These are phyloP conservation scores for Penicillium cinerascens DNA, from an alignment of 495 filamentous ascomycete genomes.

Conservation along the genomic window DNA sequence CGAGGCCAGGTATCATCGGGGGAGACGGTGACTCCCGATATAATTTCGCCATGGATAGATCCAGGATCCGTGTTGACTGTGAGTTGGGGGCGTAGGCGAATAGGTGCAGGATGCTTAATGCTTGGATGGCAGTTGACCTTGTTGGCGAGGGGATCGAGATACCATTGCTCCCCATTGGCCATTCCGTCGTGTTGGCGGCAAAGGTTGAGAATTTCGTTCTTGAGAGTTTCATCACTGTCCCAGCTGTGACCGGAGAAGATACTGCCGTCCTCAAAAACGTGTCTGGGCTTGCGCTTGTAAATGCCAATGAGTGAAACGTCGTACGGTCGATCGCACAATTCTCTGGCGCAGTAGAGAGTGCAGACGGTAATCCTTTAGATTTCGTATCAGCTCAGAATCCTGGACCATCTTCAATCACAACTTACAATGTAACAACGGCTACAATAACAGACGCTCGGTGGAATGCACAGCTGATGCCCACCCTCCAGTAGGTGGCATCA, in stretches of 20 bases:
- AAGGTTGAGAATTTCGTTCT: conserved; percentile 39
- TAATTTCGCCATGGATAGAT: conserved; percentile 27
- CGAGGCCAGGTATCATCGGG: conserved; percentile 24
- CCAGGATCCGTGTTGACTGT: conserved; percentile 29
- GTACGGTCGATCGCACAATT: conserved; percentile 42
- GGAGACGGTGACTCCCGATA: conserved; percentile 29
- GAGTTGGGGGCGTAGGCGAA: conserved; percentile 32
- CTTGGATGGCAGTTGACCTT: conserved; percentile 30
- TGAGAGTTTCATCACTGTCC: conserved; percentile 41
- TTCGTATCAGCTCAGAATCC: not conserved
- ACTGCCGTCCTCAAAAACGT: conserved; percentile 25
- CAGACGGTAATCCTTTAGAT: conserved; percentile 35
- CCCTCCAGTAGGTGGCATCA: conserved; percentile 34
- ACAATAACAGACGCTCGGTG: conserved; percentile 38
- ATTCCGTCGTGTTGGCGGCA: conserved; percentile 39
- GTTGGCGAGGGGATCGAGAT: conserved; percentile 27
- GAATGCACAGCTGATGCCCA: conserved; percentile 41
- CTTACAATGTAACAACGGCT: conserved; percentile 39
- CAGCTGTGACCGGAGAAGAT: conserved; percentile 38
- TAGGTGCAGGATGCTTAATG: conserved; percentile 34
- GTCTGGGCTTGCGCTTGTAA: conserved; percentile 22
- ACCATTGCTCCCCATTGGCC: conserved; percentile 27
- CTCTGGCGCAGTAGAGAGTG: conserved; percentile 38
- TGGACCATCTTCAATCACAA: not conserved
- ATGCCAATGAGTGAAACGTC: conserved; percentile 42